Conservation (phyloP, 352 stramenopile species). For the Phytophthora tubulina region DNA sequence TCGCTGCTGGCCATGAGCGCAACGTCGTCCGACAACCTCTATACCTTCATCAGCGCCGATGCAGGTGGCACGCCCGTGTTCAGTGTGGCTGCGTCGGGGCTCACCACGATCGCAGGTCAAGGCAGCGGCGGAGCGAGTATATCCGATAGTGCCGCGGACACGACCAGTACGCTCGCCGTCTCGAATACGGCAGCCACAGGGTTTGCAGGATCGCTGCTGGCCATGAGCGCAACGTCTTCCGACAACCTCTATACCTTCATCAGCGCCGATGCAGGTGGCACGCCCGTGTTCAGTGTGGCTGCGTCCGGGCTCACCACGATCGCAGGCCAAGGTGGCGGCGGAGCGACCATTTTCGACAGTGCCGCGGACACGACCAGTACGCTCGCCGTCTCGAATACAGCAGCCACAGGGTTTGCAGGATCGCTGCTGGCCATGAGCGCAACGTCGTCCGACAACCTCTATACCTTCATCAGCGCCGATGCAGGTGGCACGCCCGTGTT, state of each 20-base stretch:
- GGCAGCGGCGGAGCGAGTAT: neutral
- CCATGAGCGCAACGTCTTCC: neutral
- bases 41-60: no score
- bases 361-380: neutral
- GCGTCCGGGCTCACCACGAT: slow-evolving; percentile 20
- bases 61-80: no score
- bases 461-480: slow-evolving; percentile 8
- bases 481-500: slow-evolving; percentile 4
- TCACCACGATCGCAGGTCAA: neutral
- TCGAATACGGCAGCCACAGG: neutral
- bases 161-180: neutral
- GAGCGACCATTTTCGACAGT: slow-evolving; percentile 12
- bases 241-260: slow-evolving; percentile 27
- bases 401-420: neutral
- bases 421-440: slow-evolving; percentile 11
- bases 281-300: slow-evolving; percentile 13
- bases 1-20: no score
- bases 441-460: neutral
- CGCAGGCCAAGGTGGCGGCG: slow-evolving; percentile 17
- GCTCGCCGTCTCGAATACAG: slow-evolving; percentile 3
- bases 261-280: neutral
- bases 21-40: no score
- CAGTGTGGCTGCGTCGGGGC: no score
- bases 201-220: neutral
- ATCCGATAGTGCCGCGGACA: neutral